These are phyloP conservation scores for Eucalyptus erythrocorys DNA, from an alignment of 345 rosid species.

Conservation along the genomic window DNA sequence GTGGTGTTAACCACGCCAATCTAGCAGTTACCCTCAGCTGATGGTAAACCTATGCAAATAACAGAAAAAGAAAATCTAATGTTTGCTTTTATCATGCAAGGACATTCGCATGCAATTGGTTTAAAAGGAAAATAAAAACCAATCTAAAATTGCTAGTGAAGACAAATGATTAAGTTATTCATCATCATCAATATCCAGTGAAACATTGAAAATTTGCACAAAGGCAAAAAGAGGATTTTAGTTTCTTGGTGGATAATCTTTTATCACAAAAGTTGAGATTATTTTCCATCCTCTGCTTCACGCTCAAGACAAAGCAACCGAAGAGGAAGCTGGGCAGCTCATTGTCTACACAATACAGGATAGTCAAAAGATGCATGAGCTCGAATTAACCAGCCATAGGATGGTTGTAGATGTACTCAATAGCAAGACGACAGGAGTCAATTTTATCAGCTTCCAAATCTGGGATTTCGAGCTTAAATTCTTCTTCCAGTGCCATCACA, in stretches of 20 bases:
- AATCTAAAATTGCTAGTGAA: neutral
- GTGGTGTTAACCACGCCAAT: neutral
- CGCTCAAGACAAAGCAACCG: neutral
- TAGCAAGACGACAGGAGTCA: constrained; percentile 71
- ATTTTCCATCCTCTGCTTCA: neutral
- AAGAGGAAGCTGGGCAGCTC: neutral
- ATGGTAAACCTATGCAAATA: neutral
- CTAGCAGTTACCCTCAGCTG: neutral
- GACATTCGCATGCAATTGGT: neutral
- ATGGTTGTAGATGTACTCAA: constrained; percentile 77
- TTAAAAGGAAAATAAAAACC: neutral
- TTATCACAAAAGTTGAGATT: neutral
- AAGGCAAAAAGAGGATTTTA: neutral
- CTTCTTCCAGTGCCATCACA: constrained; percentile 94
- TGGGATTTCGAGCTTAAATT: constrained; percentile 91
- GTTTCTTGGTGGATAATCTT: neutral
- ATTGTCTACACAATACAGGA: neutral
- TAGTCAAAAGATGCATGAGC: neutral
- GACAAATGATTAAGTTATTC: neutral
- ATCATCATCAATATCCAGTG: neutral
- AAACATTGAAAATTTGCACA: neutral
- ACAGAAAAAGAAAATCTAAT: neutral
- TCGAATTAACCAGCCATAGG: constrained; percentile 56
- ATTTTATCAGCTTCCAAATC: constrained; percentile 95
- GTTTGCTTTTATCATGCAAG: neutral